Evolutionary conservation across 495 filamentous ascomycete genomes (phyloP), one percentile per base, ranked within the genome.

Genomic region (Astrothelium macrocarpum): DNA sequence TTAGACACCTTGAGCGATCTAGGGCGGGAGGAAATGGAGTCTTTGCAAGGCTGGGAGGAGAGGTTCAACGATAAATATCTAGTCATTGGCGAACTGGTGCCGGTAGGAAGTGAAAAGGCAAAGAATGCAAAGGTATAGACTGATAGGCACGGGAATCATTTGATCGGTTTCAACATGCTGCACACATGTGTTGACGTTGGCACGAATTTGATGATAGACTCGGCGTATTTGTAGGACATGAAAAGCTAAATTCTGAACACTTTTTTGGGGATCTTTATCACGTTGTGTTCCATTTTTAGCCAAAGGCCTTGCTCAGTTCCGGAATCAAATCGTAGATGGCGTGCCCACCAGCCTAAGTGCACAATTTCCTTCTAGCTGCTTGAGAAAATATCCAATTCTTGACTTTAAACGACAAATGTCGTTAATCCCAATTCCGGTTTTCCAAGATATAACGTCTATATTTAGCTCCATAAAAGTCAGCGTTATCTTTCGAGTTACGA

Each of bases 61-160:
- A 81, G 91, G 65, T 98, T 98, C 78, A 75, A 76, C 34, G 90
- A 92, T 75, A 98, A 98, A 79, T 98, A 98, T 76, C 76, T 96
- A 34, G 82, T 97, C 11, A 90, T 98, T 20, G 94, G 94, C n/a
- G 88, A 84, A 77, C 74, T 98, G 71, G 91, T 97, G 43, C 78
- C 87, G 4, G 85, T 87, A 69, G 82, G 82, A 11, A 82, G 84
- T 66, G 75, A 81, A 28, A 82, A 86, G 61, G 83, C 78, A 14
- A 71, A 76, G 64, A 70, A 67, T 60, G 74, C 62, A 11, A 63
- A 53, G 53, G 34, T 5, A 14, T 39, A 39, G 34, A 5, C 5
- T 39, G 34, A 39, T 5, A 39, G 34, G 34, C 34, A 39, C 34
- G 5, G 34, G 34, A 5, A 5, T 14, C 5, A 14, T 5, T 14